Conservation (phyloP, 768 basidiomycete genomes). For the Pulveroboletus sp. region DNA sequence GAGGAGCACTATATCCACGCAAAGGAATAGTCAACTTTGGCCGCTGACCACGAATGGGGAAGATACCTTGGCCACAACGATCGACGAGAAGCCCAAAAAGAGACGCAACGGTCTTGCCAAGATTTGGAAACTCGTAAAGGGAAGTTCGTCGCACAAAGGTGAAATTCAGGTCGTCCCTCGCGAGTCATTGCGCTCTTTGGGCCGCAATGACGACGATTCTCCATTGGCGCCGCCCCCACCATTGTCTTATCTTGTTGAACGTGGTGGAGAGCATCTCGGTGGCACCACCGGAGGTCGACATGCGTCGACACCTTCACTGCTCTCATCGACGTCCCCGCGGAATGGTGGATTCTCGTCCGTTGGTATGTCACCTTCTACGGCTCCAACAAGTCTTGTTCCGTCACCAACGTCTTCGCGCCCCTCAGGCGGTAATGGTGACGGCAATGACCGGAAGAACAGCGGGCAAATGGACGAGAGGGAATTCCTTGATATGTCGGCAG, state of each 20-base stretch:
- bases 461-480: slow-evolving; percentile 45
- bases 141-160: slow-evolving; percentile 43
- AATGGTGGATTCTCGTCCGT: slow-evolving; percentile 47
- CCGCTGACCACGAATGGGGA: slow-evolving; percentile 38
- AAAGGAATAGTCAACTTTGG: slow-evolving; percentile 54
- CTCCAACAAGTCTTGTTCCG: slow-evolving; percentile 69
- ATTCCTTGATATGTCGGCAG: slow-evolving; percentile 25
- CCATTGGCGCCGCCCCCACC: slow-evolving; percentile 90
- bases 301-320: slow-evolving; percentile 66
- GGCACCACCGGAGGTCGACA: slow-evolving; percentile 47
- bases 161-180: slow-evolving; percentile 23
- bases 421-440: slow-evolving; percentile 55
- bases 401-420: slow-evolving; percentile 73
- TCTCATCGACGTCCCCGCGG: slow-evolving; percentile 55
- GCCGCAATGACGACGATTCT: slow-evolving; percentile 56
- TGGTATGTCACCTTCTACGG: slow-evolving; percentile 71
- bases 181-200: slow-evolving; percentile 37
- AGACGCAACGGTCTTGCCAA: slow-evolving; percentile 75
- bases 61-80: slow-evolving; percentile 11
- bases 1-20: slow-evolving; percentile 30
- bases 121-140: slow-evolving; percentile 78
- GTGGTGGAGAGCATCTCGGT: slow-evolving; percentile 48
- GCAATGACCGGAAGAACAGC: slow-evolving; percentile 39
- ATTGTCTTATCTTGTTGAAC: slow-evolving; percentile 75
- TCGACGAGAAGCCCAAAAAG: slow-evolving; percentile 61